Evolutionary conservation across 1,284 basidiomycete genomes (phyloP).

Genomic region (Ustilago curta): DNA sequence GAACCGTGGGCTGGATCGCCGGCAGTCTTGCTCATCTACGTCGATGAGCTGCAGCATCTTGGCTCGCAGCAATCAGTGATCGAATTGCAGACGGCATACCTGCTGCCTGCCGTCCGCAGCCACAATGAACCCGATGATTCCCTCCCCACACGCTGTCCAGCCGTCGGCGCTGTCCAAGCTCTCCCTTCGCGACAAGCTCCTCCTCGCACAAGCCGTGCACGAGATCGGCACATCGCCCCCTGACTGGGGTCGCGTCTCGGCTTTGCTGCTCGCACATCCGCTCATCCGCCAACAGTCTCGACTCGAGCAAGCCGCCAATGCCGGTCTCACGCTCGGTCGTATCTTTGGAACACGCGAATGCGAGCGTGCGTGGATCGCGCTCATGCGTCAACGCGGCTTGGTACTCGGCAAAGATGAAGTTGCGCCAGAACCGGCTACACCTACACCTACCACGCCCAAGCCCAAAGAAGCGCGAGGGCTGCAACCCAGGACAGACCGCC

Average conservation of each 20-base stretch:
- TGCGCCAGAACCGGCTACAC: constrained; percentile 20
- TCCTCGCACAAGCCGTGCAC: constrained; percentile 64
- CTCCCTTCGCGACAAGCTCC: constrained; percentile 60
- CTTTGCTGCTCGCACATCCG: constrained; percentile 56
- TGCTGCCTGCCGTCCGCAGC: not conserved
- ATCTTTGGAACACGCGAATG: constrained; percentile 62
- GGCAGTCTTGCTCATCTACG: not conserved
- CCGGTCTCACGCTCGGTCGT: constrained; percentile 55
- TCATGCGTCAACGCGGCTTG: constrained; percentile 57
- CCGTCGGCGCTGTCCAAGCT: constrained; percentile 49
- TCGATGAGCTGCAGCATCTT: not conserved
- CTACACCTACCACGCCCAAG: constrained; percentile 16
- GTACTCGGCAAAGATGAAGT: constrained; percentile 48
- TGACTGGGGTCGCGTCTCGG: constrained; percentile 58
- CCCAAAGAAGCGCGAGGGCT: constrained; percentile 52
- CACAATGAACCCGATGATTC: constrained; percentile 45
- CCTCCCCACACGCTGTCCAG: constrained; percentile 39
- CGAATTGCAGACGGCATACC: not conserved
- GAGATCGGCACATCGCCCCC: constrained; percentile 60
- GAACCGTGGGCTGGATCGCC: not conserved
- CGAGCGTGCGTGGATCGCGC: constrained; percentile 57
- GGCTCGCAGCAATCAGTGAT: not conserved
- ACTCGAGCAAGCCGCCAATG: constrained; percentile 50
- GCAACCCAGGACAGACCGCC: constrained; percentile 45
- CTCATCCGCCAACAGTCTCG: constrained; percentile 55